Percentiles rank a stretch among this genome's conserved stretches.
These are phyloP conservation scores for maize (Zea mays) DNA, from an alignment of 176 grass and related monocot species.

Conservation along the genomic window Zm-B73-REFERENCE-NAM-5.0 NC_050096.1:63359001-63359500, in stretches of 20 bases:
- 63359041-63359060: not conserved
- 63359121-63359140: conserved; percentile 46
- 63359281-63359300: not conserved
- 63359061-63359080: not conserved
- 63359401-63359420: not conserved
- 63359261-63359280: not conserved
- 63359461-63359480: not conserved
- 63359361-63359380: not conserved
- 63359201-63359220: not conserved
- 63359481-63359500: not conserved
- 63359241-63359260: not conserved
- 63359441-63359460: not conserved
- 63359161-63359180: not conserved
- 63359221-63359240: conserved; percentile 20
- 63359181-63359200: not conserved
- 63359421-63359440: not conserved
- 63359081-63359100: conserved; percentile 43
- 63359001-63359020: not conserved
- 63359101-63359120: conserved; percentile 44
- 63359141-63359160: conserved; percentile 4
- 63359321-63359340: conserved; percentile 12
- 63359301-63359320: not conserved
- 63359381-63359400: not conserved
- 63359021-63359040: not conserved
- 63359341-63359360: conserved; percentile 20